Percentiles rank a stretch among this genome's conserved stretches.
Conservation (phyloP, 805 yeast genomes). For the Priceomyces castillae region DNA sequence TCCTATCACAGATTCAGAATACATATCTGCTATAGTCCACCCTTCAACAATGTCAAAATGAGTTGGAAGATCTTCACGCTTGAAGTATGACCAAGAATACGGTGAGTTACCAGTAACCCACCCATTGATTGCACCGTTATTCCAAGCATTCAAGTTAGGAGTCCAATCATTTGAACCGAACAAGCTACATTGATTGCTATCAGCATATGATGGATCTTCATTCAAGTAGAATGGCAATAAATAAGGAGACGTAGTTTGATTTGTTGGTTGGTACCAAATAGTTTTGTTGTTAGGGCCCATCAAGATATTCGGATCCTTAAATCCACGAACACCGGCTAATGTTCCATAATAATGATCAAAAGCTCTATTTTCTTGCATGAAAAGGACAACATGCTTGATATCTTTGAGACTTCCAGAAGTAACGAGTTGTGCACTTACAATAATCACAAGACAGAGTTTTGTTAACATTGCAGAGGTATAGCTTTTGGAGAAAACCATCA, state of each 20-base stretch:
- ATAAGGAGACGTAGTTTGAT: background rate
- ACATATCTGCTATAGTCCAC: constrained; percentile 5
- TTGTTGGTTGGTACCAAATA: constrained; percentile 3
- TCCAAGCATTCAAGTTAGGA: constrained; percentile 5
- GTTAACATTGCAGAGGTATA: background rate
- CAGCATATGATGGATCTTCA: constrained; percentile 3
- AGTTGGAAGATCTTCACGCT: constrained; percentile 4
- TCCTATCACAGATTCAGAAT: constrained; percentile 4
- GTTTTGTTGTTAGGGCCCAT: background rate
- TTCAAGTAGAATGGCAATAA: constrained; percentile 4
- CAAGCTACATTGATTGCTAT: constrained; percentile 3
- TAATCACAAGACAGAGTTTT: background rate
- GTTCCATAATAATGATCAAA: constrained; percentile 6
- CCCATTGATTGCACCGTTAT: constrained; percentile 5
- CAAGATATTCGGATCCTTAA: constrained; percentile 4
- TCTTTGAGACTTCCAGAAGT: constrained; percentile 1
- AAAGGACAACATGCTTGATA: constrained; percentile 5
- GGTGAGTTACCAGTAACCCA: constrained; percentile 7
- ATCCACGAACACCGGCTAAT: constrained; percentile 5
- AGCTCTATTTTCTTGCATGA: constrained; percentile 6
- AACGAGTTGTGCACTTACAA: background rate
- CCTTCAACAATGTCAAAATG: constrained; percentile 6
- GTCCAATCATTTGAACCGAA: constrained; percentile 6
- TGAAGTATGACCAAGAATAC: constrained; percentile 5
- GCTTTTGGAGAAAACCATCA: background rate